phyloP scores from a whole-genome alignment of 2,329 filamentous ascomycete genomes.

The Sclerotinia glacialis region DNA sequence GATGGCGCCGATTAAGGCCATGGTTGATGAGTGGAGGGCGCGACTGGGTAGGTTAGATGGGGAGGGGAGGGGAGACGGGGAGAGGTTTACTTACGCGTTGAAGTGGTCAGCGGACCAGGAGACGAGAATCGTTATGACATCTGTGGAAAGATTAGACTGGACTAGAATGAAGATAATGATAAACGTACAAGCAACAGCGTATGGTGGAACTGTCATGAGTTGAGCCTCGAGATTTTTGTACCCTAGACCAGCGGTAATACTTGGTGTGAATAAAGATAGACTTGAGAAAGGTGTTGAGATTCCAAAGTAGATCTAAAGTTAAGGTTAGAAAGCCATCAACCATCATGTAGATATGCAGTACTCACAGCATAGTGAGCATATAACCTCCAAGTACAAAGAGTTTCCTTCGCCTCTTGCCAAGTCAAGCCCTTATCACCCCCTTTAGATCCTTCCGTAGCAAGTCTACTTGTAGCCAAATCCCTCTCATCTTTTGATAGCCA shows the following conservation, averaged over 20 bases:
- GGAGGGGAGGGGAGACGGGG: not conserved
- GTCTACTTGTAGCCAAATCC: conserved; percentile 42
- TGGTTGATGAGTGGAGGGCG: conserved; percentile 50
- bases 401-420: conserved; percentile 47
- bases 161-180: too few relatives aligned
- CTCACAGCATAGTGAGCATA: conserved; percentile 52
- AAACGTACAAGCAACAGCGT: conserved; percentile 54
- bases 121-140: conserved; percentile 47
- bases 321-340: not conserved
- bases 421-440: conserved; percentile 45
- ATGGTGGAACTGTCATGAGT: conserved; percentile 65
- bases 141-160: conserved; percentile 18
- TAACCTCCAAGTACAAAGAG: conserved; percentile 49
- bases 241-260: conserved; percentile 58
- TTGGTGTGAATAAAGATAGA: conserved; percentile 60
- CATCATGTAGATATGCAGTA: conserved; percentile 2
- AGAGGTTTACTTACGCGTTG: conserved; percentile 44
- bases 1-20: conserved; percentile 50
- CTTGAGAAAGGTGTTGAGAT: conserved; percentile 56
- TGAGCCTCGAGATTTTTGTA: conserved; percentile 58
- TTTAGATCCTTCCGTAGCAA: conserved; percentile 45
- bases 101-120: conserved; percentile 63
- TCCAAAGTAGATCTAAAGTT: conserved; percentile 47
- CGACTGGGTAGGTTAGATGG: conserved; percentile 36
- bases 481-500: conserved; percentile 48